Conservation (phyloP, 2,329 filamentous ascomycete genomes). For the Triangularia verruculosa region DNA sequence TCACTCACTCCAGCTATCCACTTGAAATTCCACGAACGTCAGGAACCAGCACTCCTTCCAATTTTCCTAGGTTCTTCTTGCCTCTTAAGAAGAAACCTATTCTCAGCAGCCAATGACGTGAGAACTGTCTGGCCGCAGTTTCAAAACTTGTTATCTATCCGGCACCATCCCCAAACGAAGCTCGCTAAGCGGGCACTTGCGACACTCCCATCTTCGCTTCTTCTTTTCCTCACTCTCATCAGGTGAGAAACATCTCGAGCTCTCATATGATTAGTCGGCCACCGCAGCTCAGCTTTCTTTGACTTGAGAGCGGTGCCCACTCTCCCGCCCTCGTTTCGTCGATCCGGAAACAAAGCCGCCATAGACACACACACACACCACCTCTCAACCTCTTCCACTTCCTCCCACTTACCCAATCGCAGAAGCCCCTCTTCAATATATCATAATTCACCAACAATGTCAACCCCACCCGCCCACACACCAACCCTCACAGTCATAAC, state of each 20-base stretch:
- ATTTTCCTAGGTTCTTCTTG: neutral
- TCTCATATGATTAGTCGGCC: neutral
- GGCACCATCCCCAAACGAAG: too few relatives aligned
- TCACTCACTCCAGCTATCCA: neutral
- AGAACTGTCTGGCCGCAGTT: neutral
- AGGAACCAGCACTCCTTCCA: neutral
- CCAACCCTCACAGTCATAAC: slow-evolving; percentile 37
- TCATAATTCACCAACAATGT: neutral
- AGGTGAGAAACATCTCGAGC: neutral
- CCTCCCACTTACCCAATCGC: neutral
- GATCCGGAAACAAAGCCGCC: neutral
- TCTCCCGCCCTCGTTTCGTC: neutral
- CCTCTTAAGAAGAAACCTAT: neutral
- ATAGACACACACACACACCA: neutral
- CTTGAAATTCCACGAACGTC: neutral
- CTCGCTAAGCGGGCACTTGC: too few relatives aligned
- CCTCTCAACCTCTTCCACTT: neutral
- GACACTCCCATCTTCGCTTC: too few relatives aligned
- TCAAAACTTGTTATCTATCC: too few relatives aligned
- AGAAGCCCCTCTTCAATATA: neutral
- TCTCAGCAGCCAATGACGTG: neutral
- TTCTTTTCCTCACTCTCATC: neutral
- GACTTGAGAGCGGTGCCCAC: neutral
- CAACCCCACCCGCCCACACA: slow-evolving; percentile 1
- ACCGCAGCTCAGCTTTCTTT: neutral